A percentile compares a stretch with the other conserved stretches of the same genome.
Conservation (phyloP, 2,329 filamentous ascomycete species). For the Diaporthe capsici region DNA sequence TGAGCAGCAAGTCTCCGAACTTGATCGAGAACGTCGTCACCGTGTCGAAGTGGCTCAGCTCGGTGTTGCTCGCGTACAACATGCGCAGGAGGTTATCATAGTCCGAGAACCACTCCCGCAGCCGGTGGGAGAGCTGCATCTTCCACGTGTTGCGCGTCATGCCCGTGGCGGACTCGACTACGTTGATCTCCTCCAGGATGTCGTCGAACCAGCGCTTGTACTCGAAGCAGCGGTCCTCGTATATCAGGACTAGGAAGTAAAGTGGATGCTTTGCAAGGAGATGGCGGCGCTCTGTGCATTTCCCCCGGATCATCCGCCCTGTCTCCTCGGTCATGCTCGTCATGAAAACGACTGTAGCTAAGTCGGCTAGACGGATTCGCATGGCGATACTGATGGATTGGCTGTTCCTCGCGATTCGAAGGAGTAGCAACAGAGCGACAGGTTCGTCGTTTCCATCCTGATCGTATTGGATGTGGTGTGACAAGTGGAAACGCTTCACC, state of each 20-base stretch:
- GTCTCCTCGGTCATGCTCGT: constrained; percentile 15
- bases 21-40: constrained; percentile 29
- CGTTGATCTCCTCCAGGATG: constrained; percentile 21
- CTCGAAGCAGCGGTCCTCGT: constrained; percentile 20
- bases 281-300: constrained; percentile 1
- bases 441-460: neutral
- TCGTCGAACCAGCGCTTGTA: constrained; percentile 30
- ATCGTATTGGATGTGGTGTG: constrained; percentile 30
- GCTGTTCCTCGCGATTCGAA: constrained; percentile 28
- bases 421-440: constrained; percentile 18
- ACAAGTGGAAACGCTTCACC: constrained; percentile 27
- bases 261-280: constrained; percentile 19
- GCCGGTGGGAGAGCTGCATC: neutral
- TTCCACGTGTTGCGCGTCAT: constrained; percentile 32
- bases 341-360: constrained; percentile 26
- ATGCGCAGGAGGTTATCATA: constrained; percentile 29
- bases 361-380: constrained; percentile 26
- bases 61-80: constrained; percentile 27
- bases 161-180: constrained; percentile 29
- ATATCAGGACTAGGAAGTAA: constrained; percentile 25
- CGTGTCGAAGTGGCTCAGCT: constrained; percentile 29
- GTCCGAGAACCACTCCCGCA: constrained; percentile 30
- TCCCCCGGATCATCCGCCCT: neutral
- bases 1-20: neutral
- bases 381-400: constrained; percentile 26